Evolutionary conservation across 345 rosid species (phyloP), one percentile per base, ranked within the genome.

Genomic region (Camelina sativa): DNA sequence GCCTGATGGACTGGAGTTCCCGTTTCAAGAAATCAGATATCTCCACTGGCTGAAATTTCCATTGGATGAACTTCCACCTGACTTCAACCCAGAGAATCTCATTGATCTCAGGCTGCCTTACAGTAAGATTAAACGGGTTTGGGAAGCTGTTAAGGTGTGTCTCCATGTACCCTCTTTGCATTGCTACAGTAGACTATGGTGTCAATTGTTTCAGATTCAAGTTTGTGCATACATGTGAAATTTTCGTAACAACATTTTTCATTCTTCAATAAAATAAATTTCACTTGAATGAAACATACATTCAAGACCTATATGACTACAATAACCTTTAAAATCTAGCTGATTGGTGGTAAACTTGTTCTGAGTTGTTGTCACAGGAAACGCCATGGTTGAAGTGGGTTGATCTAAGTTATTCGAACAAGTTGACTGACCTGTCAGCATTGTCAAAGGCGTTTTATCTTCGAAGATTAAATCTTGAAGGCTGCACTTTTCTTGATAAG

Each of bases 31-130:
- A 56, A 23, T 80, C 1, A 25, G 77, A 3, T 73, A 54, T 48
- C 67, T 82, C 16, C 44, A 65, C 11, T 76, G 80, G 85, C 32
- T 2, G 11, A 40, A 60, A 35, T 59, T n/a, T 4, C 64, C 78
- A 4, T 6, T 22, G n/a, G 11, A 64, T 0, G 67, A 76, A 30
- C 62, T 82, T 65, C 81, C 83, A 38, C 8, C 48, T 35, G 68
- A 58, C 1, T 76, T 69, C 32, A 8, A 11, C 6, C 48, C 72
- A 0, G 44, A 76, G 0, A 69, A 80, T 6, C 76, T 72, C n/a
- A 57, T 79, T 15, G 76, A 68, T 20, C 75, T 79, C 25, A 53
- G 52, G 43, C 35, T 81, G 22, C 54, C 38, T 5, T 6, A 47
- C 7, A 65, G 81, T 51, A 47, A 47, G 20, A n/a, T 47, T 2